Conservation (phyloP, 352 stramenopile genomes). For the Nothophytophthora sp. region DNA sequence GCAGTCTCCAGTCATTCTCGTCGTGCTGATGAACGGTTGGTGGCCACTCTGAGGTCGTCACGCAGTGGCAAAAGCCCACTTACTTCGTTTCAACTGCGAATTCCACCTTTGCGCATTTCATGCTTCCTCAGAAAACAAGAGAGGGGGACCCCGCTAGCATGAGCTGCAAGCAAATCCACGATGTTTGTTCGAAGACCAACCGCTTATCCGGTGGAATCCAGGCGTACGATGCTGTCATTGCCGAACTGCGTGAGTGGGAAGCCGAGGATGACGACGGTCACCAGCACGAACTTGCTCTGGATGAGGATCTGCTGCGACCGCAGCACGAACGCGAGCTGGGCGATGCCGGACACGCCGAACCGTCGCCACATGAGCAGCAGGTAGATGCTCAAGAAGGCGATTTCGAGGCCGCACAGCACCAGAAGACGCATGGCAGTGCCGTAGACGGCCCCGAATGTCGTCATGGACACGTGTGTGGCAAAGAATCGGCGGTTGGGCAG, state of each 20-base stretch:
- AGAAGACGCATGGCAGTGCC: neutral
- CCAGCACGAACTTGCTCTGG: slow-evolving; percentile 12
- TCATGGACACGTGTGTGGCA: neutral
- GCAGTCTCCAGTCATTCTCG: too few species aligned
- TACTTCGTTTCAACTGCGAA: too few species aligned
- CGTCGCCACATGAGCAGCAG: neutral
- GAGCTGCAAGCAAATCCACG: too few species aligned
- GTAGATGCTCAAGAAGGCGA: neutral
- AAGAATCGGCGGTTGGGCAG: slow-evolving; percentile 11
- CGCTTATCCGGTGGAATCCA: too few species aligned
- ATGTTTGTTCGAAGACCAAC: too few species aligned
- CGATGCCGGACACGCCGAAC: slow-evolving; percentile 2
- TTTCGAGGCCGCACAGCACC: neutral
- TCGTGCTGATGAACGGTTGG: too few species aligned
- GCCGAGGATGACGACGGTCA: slow-evolving; percentile 13
- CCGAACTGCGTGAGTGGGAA: slow-evolving; percentile 32
- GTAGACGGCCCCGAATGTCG: neutral
- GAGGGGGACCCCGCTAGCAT: too few species aligned
- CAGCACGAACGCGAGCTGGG: slow-evolving; percentile 11
- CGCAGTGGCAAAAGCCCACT: too few species aligned
- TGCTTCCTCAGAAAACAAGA: too few species aligned
- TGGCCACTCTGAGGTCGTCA: too few species aligned
- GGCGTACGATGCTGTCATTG: slow-evolving; percentile 33
- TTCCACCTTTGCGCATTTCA: too few species aligned
- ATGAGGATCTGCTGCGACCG: slow-evolving; percentile 5